Evolutionary conservation across 768 basidiomycete species (phyloP).

Genomic region (Tulasnella sp.): DNA sequence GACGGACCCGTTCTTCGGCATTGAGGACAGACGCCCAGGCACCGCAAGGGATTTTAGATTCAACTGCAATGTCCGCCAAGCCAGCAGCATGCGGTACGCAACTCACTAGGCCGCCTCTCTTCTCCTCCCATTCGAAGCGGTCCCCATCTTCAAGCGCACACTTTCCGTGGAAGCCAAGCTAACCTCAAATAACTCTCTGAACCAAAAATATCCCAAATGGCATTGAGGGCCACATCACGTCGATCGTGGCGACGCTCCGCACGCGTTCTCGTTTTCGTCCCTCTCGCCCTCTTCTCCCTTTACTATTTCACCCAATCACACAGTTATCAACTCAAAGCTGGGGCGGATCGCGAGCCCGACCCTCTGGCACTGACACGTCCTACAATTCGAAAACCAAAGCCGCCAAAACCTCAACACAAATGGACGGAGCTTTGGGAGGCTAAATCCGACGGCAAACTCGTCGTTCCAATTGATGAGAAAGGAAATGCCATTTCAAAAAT

Average conservation of each 20-base stretch:
- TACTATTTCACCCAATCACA: background rate
- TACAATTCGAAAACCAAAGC: background rate
- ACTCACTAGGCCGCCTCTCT: background rate
- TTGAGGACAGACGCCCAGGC: background rate
- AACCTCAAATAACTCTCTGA: background rate
- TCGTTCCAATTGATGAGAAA: constrained; percentile 4
- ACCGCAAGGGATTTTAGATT: background rate
- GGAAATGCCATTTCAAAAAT: background rate
- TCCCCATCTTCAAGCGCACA: background rate
- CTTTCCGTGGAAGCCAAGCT: background rate
- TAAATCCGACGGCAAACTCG: constrained; percentile 1
- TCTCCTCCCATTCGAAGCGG: background rate
- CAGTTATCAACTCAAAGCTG: background rate
- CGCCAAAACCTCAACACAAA: background rate
- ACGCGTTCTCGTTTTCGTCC: background rate
- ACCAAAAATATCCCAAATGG: background rate
- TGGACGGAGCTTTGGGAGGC: constrained; percentile 4
- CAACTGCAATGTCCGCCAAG: background rate
- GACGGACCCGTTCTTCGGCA: too few species aligned
- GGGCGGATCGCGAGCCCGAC: background rate
- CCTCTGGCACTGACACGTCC: background rate
- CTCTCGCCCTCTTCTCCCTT: background rate
- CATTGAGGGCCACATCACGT: background rate
- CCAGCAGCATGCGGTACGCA: background rate
- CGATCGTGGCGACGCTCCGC: background rate